Base-by-base conservation (phyloP, 441 rosid genomes). In the Isatis lusitanica region DNA sequence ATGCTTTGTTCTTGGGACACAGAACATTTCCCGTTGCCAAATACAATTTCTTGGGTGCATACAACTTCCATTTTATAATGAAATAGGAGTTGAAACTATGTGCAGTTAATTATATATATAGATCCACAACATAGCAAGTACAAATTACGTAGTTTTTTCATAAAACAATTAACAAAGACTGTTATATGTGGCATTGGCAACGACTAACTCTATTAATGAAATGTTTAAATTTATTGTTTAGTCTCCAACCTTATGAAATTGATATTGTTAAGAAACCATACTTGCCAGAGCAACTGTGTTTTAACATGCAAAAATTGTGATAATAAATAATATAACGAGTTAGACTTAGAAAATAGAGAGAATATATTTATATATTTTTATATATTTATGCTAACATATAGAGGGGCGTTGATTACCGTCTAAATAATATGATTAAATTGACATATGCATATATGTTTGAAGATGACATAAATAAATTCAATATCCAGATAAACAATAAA, bases 1-100 rank as follows among this genome's bases (percentile, higher is more conserved):
- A 77, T 61, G 52, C 40, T 72, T 76, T 72, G 74, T 77, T 77
- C 70, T 77, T 77, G 80, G 80, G 77, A 72, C 80, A 77, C 65
- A 36, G 9, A 72, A 77, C 74, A 67, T 66, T 77, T 77, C 67
- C 73, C 65, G 67, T 72, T 72, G 74, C 70, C 73, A 77, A 43
- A 71, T 72, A 66, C 76, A 66, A 72, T 53, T 72, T 61, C 65
- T 77, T 67, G 74, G 80, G 46, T 60, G 40, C 16, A 60, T 56
- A 66, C 42, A 59, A 33, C 21, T 52, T 43, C 8, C 26, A 71
- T 35, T 60, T 77, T 52, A 52, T 51, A 61, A 58, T 66, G 26
- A 71, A 63, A 10, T 70, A 70, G 79, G 75, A 76, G 80, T 76
- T 71, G 76, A 76, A 76, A 64, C 63, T 71, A 48, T 64, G 57